Conservation (phyloP, 495 filamentous ascomycete genomes). For the Daldinia concentrica region DNA sequence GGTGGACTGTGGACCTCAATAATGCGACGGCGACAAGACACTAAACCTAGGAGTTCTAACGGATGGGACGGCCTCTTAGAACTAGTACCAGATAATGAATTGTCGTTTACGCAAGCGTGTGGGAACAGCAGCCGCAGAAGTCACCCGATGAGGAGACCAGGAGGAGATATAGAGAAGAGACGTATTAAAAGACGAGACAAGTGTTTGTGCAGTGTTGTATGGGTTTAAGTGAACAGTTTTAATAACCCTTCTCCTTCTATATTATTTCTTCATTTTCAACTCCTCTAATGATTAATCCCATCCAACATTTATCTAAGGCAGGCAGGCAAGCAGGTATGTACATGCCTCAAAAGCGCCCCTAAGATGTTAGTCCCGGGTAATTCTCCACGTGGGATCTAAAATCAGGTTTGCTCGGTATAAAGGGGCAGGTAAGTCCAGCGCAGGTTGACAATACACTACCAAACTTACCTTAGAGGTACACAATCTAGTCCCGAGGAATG, state of each 20-base stretch:
- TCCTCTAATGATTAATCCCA: background rate
- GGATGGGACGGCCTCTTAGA: slow-evolving; percentile 1
- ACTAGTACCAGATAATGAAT: background rate
- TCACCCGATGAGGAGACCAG: background rate
- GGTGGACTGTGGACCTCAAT: slow-evolving; percentile 34
- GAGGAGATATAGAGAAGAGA: background rate
- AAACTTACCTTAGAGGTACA: background rate
- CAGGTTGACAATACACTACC: background rate
- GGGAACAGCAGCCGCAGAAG: background rate
- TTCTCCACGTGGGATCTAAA: slow-evolving; percentile 46
- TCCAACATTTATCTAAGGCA: slow-evolving; percentile 4
- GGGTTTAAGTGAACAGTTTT: too few relatives aligned
- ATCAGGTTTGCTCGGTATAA: slow-evolving; percentile 23
- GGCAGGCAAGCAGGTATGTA: too few relatives aligned
- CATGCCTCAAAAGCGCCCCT: too few relatives aligned
- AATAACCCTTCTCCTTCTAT: background rate
- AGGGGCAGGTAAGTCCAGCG: background rate
- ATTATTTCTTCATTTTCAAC: background rate
- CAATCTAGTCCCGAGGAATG: slow-evolving; percentile 11
- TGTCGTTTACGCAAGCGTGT: background rate
- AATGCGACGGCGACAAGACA: slow-evolving; percentile 38
- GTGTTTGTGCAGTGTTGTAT: background rate
- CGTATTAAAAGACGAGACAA: slow-evolving; percentile 8
- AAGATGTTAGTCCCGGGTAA: slow-evolving; percentile 14
- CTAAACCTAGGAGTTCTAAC: slow-evolving; percentile 16